Evolutionary conservation across 2,329 filamentous ascomycete species (phyloP).

Genomic region (Aspergillus candidus): DNA sequence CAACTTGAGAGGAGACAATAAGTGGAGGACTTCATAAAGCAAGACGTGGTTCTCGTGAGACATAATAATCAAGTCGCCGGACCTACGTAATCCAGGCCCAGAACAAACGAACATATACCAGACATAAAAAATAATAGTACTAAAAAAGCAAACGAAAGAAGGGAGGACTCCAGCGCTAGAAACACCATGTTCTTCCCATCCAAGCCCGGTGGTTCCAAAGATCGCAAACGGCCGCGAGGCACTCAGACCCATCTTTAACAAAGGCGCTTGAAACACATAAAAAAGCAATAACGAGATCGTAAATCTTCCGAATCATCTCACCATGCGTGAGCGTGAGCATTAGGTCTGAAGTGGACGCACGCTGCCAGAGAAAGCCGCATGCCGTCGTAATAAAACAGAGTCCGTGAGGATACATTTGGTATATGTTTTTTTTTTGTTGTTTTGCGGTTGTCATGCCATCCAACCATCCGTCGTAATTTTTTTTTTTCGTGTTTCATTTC

Average conservation of each 20-base stretch:
- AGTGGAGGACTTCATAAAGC: slow-evolving; percentile 11
- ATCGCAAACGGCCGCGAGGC: slow-evolving; percentile 23
- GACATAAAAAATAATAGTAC: slow-evolving; percentile 3
- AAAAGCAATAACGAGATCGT: slow-evolving; percentile 11
- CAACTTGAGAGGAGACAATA: slow-evolving; percentile 16
- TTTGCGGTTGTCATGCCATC: background rate
- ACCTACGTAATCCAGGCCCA: background rate
- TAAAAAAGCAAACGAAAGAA: slow-evolving; percentile 9
- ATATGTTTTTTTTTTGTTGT: slow-evolving; percentile 21
- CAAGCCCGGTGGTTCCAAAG: slow-evolving; percentile 3
- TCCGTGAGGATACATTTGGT: slow-evolving; percentile 31
- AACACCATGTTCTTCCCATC: slow-evolving; percentile 17
- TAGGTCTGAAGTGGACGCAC: slow-evolving; percentile 7
- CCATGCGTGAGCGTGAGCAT: slow-evolving; percentile 6
- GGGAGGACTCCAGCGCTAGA: slow-evolving; percentile 20
- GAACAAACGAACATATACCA: slow-evolving; percentile 1
- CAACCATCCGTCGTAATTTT: background rate
- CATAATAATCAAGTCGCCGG: slow-evolving; percentile 1
- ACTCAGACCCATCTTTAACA: slow-evolving; percentile 19
- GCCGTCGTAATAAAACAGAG: slow-evolving; percentile 16
- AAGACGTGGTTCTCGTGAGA: slow-evolving; percentile 10
- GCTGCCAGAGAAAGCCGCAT: slow-evolving; percentile 3
- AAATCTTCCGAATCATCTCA: slow-evolving; percentile 2
- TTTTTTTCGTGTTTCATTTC: background rate
- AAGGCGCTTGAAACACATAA: slow-evolving; percentile 16